These are phyloP conservation scores for Xylaria sp. DNA, from an alignment of 2,329 filamentous ascomycete genomes.

Conservation along the genomic window DNA sequence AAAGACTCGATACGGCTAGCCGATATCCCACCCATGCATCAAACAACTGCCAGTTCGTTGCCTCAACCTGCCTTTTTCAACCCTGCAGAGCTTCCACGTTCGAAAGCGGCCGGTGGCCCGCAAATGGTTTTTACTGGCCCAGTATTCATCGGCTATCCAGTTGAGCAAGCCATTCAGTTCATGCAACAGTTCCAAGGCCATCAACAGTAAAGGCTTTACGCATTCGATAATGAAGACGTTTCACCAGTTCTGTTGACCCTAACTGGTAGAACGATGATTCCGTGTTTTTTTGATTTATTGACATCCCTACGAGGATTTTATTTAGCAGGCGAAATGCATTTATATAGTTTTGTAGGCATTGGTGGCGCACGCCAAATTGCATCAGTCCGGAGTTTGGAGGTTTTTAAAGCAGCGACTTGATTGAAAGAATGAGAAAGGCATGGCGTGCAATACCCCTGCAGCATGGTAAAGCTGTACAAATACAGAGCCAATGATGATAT, in stretches of 20 bases:
- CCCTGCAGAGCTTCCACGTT: slow-evolving; percentile 48
- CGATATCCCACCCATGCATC: slow-evolving; percentile 36
- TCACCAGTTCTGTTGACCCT: not conserved
- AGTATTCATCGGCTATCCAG: slow-evolving; percentile 90
- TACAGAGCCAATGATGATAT: slow-evolving; percentile 4
- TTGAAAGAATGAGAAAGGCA: slow-evolving; percentile 2
- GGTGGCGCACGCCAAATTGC: slow-evolving; percentile 24
- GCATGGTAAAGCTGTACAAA: not conserved
- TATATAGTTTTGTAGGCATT: slow-evolving; percentile 12
- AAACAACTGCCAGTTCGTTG: slow-evolving; percentile 44
- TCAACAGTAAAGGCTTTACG: slow-evolving; percentile 33
- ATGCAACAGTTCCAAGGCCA: slow-evolving; percentile 68
- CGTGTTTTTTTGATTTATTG: slow-evolving; percentile 5
- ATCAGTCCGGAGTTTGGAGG: slow-evolving; percentile 32
- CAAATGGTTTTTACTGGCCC: slow-evolving; percentile 92
- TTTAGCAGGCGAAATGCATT: slow-evolving; percentile 17
- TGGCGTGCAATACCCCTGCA: slow-evolving; percentile 17
- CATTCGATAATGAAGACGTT: not conserved
- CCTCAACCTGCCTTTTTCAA: slow-evolving; percentile 65
- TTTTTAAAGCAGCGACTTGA: slow-evolving; percentile 10
- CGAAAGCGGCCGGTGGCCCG: slow-evolving; percentile 54
- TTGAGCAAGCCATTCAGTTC: slow-evolving; percentile 82
- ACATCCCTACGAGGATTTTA: slow-evolving; percentile 1
- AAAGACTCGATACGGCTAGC: slow-evolving; percentile 39
- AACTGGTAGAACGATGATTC: not conserved